A percentile compares a stretch with the other conserved stretches of the same genome.
Conservation (phyloP, 2,329 filamentous ascomycete species). For the Aspergillus nomiae region DNA sequence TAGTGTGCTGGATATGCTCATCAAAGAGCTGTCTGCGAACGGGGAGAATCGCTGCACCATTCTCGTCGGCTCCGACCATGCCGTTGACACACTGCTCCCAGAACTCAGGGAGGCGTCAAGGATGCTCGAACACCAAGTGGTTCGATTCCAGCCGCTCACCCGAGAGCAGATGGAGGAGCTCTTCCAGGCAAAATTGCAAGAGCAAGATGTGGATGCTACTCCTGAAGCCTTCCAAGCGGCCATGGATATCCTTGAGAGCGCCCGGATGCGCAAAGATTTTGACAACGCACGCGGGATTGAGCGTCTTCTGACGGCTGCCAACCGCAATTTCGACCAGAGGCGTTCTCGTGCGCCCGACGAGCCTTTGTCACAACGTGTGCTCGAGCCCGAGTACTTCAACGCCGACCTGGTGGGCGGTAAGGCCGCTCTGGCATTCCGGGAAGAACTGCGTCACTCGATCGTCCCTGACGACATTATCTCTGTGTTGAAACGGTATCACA, state of each 20-base stretch:
- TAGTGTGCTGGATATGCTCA: conserved; percentile 9
- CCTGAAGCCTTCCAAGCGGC: conserved; percentile 21
- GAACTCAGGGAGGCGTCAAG: conserved; percentile 11
- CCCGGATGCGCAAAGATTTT: conserved; percentile 23
- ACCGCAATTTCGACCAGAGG: conserved; percentile 18
- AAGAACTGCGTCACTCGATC: conserved; percentile 19
- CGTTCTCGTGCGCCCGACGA: not conserved
- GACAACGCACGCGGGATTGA: conserved; percentile 22
- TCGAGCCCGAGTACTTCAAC: conserved; percentile 18
- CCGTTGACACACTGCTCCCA: conserved; percentile 18
- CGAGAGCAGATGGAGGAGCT: conserved; percentile 20
- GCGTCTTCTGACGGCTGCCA: conserved; percentile 19
- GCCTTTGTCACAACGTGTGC: conserved; percentile 10
- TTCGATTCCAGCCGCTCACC: conserved; percentile 16
- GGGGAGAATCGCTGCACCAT: conserved; percentile 17
- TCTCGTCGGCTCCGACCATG: conserved; percentile 12
- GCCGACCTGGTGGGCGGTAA: conserved; percentile 10
- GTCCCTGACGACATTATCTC: conserved; percentile 23
- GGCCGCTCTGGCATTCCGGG: conserved; percentile 14
- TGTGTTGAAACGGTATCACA: conserved; percentile 20
- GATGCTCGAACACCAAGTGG: conserved; percentile 11
- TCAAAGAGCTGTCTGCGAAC: conserved; percentile 8
- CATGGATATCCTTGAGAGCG: conserved; percentile 18
- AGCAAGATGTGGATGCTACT: conserved; percentile 18
- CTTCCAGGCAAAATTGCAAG: conserved; percentile 17